These are phyloP conservation scores for Colletotrichum sp. DNA, from an alignment of 2,329 filamentous ascomycete genomes.

Conservation along the genomic window DNA sequence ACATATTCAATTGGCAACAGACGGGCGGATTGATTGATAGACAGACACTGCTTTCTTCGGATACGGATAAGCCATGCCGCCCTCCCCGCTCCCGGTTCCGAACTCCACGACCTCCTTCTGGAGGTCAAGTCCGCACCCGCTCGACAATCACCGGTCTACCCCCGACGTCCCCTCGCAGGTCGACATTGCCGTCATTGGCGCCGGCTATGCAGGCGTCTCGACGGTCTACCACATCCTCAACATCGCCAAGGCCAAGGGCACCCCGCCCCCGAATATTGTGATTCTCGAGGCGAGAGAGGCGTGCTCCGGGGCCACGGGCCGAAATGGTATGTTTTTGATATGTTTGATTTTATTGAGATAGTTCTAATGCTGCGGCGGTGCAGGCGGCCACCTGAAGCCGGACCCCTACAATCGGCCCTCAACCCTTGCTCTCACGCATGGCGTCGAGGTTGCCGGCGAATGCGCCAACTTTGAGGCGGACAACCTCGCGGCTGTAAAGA, in stretches of 20 bases:
- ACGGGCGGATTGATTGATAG: neutral
- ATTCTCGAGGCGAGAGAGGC: conserved; percentile 56
- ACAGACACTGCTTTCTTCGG: neutral
- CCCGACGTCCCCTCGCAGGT: conserved; percentile 15
- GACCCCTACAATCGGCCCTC: conserved; percentile 59
- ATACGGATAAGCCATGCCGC: neutral
- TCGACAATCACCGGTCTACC: conserved; percentile 24
- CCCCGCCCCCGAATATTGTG: conserved; percentile 34
- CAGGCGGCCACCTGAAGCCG: conserved; percentile 54
- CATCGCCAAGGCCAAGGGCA: conserved; percentile 32
- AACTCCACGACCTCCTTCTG: conserved; percentile 24
- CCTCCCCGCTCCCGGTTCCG: conserved; percentile 16
- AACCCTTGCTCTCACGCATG: conserved; percentile 56
- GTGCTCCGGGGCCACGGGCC: conserved; percentile 58
- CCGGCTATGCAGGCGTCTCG: conserved; percentile 22
- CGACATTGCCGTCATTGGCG: conserved; percentile 21
- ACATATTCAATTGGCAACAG: neutral
- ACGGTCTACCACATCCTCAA: conserved; percentile 25
- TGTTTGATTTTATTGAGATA: conserved; percentile 45
- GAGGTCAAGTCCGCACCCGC: conserved; percentile 15
- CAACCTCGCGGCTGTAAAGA: conserved; percentile 41
- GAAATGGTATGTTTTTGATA: conserved; percentile 49
- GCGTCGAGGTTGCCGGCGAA: conserved; percentile 28
- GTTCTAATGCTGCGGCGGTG: conserved; percentile 35
- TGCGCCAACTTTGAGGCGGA: conserved; percentile 54